phyloP scores from a whole-genome alignment of 1,139 yeast genomes.

The Geotrichum restrictum region DNA sequence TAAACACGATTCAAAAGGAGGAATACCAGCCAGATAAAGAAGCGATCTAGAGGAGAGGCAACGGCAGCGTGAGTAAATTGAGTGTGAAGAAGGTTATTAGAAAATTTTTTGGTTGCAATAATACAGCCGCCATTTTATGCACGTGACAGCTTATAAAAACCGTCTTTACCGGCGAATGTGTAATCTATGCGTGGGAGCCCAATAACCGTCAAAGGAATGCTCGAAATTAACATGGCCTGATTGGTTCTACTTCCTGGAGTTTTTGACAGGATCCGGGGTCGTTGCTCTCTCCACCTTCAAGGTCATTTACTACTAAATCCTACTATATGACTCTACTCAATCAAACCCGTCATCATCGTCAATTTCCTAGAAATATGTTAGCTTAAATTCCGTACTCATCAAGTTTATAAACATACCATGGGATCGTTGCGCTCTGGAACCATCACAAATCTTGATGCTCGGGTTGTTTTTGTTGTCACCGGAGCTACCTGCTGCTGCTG shows the following conservation, averaged over 20 bases:
- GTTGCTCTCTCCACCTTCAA: background rate
- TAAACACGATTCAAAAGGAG: background rate
- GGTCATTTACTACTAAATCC: background rate
- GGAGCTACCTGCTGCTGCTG: background rate
- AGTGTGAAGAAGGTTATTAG: background rate
- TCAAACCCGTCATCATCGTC: conserved; percentile 16
- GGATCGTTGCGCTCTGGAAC: conserved; percentile 4
- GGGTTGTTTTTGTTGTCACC: background rate
- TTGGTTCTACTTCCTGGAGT: background rate
- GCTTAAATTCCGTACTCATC: background rate
- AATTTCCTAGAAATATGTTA: conserved; percentile 5
- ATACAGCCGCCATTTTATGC: background rate
- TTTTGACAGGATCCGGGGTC: background rate
- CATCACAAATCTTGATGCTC: background rate
- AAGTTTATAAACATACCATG: conserved; percentile 2
- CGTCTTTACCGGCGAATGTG: too few species aligned
- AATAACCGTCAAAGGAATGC: too few species aligned
- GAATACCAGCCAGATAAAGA: background rate
- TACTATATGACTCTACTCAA: background rate
- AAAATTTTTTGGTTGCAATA: background rate
- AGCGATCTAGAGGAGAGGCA: background rate
- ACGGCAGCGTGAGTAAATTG: background rate
- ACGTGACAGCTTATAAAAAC: background rate
- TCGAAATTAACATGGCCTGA: background rate
- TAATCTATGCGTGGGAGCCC: too few species aligned